Evolutionary conservation across 139 green algal genomes (phyloP), one percentile per base, ranked within the genome.

Genomic region (Pedinophyceae sp.): DNA sequence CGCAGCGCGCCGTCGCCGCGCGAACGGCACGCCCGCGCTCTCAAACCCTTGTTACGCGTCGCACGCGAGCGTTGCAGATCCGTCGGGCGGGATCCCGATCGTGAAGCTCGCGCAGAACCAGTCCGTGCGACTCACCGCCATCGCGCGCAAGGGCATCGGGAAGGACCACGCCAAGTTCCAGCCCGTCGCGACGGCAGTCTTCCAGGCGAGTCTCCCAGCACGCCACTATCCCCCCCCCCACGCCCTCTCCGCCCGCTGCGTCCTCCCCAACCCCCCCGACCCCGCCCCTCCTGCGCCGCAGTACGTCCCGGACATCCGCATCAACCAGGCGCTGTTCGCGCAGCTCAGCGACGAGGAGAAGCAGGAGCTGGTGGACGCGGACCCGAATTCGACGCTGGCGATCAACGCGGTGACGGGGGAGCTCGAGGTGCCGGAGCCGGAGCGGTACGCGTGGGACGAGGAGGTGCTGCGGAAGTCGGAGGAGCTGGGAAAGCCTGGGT

Each of bases 91-190:
- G n/a, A n/a, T n/a, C n/a, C n/a, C n/a, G n/a, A n/a, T n/a, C n/a
- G n/a, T n/a, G n/a, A n/a, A n/a, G n/a, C n/a, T n/a, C n/a, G n/a
- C n/a, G n/a, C n/a, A n/a, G n/a, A n/a, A n/a, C n/a, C n/a, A n/a
- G n/a, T n/a, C n/a, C n/a, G n/a, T n/a, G n/a, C n/a, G n/a, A n/a
- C n/a, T n/a, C n/a, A 13, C 34, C 13, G 82, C 80, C 24, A 81
- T 82, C 19, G 86, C 85, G 10, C 75, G 82, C 48, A 89, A 93
- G 60, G 86, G 86, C 20, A 86, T 94, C 17, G 91, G 85, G 24
- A 97, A 97, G 62, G 91, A 98, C 68, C 91, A 98, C 59, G 90
- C 90, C 19, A 98, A 98, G 71, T 98, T 85, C 82, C 85, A 83
- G 18, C 91, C 91, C 3, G 84, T 91, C 20, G 84, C 87, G 5